phyloP scores from a whole-genome alignment of 768 basidiomycete genomes.

The Filobasidium wieringae region DNA sequence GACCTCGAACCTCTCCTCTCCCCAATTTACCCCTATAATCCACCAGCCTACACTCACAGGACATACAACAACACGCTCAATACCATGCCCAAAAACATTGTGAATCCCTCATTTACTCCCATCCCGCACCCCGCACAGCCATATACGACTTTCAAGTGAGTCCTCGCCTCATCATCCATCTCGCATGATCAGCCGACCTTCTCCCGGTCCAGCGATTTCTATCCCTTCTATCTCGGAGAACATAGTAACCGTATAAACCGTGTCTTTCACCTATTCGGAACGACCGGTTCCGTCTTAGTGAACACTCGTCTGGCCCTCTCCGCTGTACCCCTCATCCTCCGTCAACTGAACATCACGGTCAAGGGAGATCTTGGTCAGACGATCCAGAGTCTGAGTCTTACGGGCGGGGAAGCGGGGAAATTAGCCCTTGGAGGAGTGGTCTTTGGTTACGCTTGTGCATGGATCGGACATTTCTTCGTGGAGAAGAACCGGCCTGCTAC shows the following conservation, averaged over 20 bases:
- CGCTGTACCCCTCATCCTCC: conserved; percentile 12
- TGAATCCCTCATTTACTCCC: too few species aligned
- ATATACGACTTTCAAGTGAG: too few species aligned
- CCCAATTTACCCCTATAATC: too few species aligned
- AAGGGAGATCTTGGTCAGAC: neutral
- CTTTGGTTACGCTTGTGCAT: conserved; percentile 22
- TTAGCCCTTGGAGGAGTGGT: conserved; percentile 13
- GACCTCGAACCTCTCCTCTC: too few species aligned
- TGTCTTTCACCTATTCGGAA: conserved; percentile 23
- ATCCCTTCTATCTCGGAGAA: conserved; percentile 32
- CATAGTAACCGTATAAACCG: conserved; percentile 20
- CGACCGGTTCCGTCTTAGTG: conserved; percentile 14
- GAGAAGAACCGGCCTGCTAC: conserved; percentile 28
- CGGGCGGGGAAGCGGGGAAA: conserved; percentile 7
- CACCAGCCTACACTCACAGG: too few species aligned
- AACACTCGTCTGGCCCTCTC: conserved; percentile 16
- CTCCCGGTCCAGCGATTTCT: conserved; percentile 22
- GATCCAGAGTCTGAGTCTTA: conserved; percentile 1
- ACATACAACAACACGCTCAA: too few species aligned
- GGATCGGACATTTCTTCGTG: conserved; percentile 27
- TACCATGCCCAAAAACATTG: too few species aligned
- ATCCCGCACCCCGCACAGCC: too few species aligned
- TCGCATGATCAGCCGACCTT: too few species aligned
- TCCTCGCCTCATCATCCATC: too few species aligned
- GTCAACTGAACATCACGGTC: neutral